Percentiles rank a stretch among this genome's conserved stretches.
These are phyloP conservation scores for Trichoderma koningii DNA, from an alignment of 2,329 filamentous ascomycete species.

Conservation along the genomic window DNA sequence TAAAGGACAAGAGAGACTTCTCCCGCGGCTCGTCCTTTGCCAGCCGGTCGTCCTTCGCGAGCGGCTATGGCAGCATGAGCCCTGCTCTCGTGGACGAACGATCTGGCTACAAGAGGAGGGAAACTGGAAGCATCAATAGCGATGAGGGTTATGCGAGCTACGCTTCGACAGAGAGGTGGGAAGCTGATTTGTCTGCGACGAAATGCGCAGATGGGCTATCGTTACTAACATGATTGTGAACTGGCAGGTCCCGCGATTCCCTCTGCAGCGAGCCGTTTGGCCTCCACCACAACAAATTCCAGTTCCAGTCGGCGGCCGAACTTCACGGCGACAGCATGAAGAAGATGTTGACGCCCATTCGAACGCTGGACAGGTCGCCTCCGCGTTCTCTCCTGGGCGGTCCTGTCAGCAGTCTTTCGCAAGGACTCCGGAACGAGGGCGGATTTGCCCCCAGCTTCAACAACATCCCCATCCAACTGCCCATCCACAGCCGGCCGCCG, in stretches of 20 bases:
- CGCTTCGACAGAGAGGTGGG: constrained; percentile 45
- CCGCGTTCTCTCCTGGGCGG: constrained; percentile 49
- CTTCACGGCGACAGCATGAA: constrained; percentile 55
- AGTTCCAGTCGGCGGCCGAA: constrained; percentile 50
- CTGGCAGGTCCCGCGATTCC: constrained; percentile 47
- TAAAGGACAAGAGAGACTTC: constrained; percentile 37
- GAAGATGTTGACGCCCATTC: constrained; percentile 56
- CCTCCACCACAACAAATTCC: constrained; percentile 52
- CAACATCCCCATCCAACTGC: constrained; percentile 50
- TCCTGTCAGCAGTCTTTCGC: constrained; percentile 45
- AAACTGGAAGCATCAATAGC: constrained; percentile 36
- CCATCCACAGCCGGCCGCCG: constrained; percentile 44
- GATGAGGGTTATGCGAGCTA: constrained; percentile 51
- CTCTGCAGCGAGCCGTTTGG: constrained; percentile 47
- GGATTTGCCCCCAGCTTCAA: constrained; percentile 44
- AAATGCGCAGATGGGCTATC: constrained; percentile 30
- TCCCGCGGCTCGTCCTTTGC: constrained; percentile 33
- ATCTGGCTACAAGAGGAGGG: constrained; percentile 40
- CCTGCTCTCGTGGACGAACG: constrained; percentile 42
- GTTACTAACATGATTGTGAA: constrained; percentile 13
- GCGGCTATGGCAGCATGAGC: constrained; percentile 47
- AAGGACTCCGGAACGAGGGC: constrained; percentile 43
- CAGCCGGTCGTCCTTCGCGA: constrained; percentile 37
- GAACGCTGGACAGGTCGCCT: constrained; percentile 48
- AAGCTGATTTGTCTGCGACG: not conserved